These are phyloP conservation scores for Candida glaebosa DNA, from an alignment of 805 yeast genomes.

Conservation along the genomic window DNA sequence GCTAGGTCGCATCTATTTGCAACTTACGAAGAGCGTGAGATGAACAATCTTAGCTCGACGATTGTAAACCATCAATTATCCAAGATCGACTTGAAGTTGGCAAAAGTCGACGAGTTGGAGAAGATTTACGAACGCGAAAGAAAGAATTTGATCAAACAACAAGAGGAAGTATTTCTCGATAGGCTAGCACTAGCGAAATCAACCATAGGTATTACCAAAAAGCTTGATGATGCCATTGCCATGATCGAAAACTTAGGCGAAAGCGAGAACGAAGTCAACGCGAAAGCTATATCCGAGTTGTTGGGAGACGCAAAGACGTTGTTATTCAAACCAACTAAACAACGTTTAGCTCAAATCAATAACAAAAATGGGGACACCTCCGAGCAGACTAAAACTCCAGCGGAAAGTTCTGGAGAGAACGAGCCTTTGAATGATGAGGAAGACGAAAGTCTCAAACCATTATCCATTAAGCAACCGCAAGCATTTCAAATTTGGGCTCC, in stretches of 20 bases:
- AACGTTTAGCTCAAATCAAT: constrained; percentile 17
- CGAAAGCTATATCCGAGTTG: constrained; percentile 13
- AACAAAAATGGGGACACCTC: constrained; percentile 5
- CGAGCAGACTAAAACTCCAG: constrained; percentile 6
- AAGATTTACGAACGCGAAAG: constrained; percentile 63
- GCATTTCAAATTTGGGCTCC: constrained; percentile 45
- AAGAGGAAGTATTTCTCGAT: constrained; percentile 64
- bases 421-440: constrained; percentile 2
- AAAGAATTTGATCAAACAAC: constrained; percentile 55
- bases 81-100: constrained; percentile 62
- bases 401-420: constrained; percentile 8
- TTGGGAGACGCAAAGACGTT: constrained; percentile 30
- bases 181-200: constrained; percentile 63
- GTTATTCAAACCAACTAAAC: constrained; percentile 31
- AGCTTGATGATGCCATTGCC: constrained; percentile 36
- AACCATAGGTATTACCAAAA: constrained; percentile 48
- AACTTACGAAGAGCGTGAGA: constrained; percentile 74
- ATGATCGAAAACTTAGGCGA: constrained; percentile 11
- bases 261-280: constrained; percentile 7
- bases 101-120: constrained; percentile 58
- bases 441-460: constrained; percentile 24
- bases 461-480: constrained; percentile 40
- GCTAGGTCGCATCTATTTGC: constrained; percentile 79
- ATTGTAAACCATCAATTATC: constrained; percentile 60
- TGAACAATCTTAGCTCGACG: constrained; percentile 54